These are phyloP conservation scores for Saturnispora bothae DNA, from an alignment of 805 yeast species.

Conservation along the genomic window DNA sequence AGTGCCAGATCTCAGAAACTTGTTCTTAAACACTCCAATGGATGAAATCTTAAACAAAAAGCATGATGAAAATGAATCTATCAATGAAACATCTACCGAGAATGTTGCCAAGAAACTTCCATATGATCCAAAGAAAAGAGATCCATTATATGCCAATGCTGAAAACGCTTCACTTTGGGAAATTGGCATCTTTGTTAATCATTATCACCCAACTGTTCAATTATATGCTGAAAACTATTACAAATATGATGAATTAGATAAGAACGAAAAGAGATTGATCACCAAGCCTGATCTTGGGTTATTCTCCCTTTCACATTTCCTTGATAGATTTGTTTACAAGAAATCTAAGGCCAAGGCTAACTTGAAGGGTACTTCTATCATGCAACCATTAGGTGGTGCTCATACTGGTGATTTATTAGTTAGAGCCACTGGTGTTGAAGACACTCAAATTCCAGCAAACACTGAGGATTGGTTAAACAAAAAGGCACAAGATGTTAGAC, in stretches of 20 bases:
- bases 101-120: slow-evolving; percentile 10
- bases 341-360: slow-evolving; percentile 71
- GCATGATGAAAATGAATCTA: slow-evolving; percentile 29
- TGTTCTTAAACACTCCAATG: slow-evolving; percentile 44
- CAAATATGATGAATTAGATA: slow-evolving; percentile 28
- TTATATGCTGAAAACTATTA: slow-evolving; percentile 63
- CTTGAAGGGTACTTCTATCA: slow-evolving; percentile 81
- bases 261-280: slow-evolving; percentile 17
- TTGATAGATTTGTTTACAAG: slow-evolving; percentile 91
- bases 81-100: slow-evolving; percentile 15
- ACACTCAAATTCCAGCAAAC: slow-evolving; percentile 53
- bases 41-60: slow-evolving; percentile 41
- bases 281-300: slow-evolving; percentile 85
- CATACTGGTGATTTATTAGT: slow-evolving; percentile 63
- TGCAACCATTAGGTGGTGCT: slow-evolving; percentile 93
- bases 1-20: slow-evolving; percentile 55
- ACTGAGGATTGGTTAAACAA: slow-evolving; percentile 73
- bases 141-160: slow-evolving; percentile 88
- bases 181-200: slow-evolving; percentile 56
- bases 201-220: slow-evolving; percentile 88
- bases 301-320: slow-evolving; percentile 78
- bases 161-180: slow-evolving; percentile 82
- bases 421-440: slow-evolving; percentile 37
- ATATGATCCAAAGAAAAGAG: slow-evolving; percentile 84
- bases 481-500: slow-evolving; percentile 55